Evolutionary conservation across 2,329 filamentous ascomycete species (phyloP).

Genomic region (Truncatella angustata): DNA sequence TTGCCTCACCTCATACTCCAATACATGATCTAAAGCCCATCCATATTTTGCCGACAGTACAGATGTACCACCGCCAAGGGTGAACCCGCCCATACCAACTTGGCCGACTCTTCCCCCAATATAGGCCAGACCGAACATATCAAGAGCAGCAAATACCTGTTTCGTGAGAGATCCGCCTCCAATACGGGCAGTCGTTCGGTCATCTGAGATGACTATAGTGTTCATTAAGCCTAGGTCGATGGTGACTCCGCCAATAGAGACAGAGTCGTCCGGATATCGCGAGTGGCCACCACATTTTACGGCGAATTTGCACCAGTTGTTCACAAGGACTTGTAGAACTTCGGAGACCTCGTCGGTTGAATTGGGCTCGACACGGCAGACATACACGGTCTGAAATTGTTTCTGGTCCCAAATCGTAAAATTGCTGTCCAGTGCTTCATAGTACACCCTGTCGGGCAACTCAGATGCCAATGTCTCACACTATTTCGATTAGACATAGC

Average conservation of each 20-base stretch:
- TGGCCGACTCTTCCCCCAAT: conserved; percentile 14
- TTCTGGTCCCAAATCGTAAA: not conserved
- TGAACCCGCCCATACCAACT: conserved; percentile 10
- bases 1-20: not conserved
- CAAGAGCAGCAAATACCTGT: conserved; percentile 14
- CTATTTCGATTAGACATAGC: no score
- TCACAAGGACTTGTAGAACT: not conserved
- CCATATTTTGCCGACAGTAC: conserved; percentile 10
- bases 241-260: conserved; percentile 29
- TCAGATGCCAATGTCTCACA: no score
- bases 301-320: conserved; percentile 22
- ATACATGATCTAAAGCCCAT: conserved; percentile 4
- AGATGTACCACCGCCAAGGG: conserved; percentile 14
- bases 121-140: conserved; percentile 13
- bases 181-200: conserved; percentile 12
- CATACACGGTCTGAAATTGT: not conserved
- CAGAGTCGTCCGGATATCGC: conserved; percentile 29
- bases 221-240: conserved; percentile 28
- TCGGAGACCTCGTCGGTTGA: not conserved
- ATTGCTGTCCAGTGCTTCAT: no score
- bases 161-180: conserved; percentile 11
- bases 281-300: conserved; percentile 35
- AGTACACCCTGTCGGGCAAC: no score
- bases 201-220: conserved; percentile 21
- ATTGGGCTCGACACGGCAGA: not conserved